Evolutionary conservation across 2,329 filamentous ascomycete genomes (phyloP), one percentile per base, ranked within the genome.

Genomic region (Coleophoma crateriformis): DNA sequence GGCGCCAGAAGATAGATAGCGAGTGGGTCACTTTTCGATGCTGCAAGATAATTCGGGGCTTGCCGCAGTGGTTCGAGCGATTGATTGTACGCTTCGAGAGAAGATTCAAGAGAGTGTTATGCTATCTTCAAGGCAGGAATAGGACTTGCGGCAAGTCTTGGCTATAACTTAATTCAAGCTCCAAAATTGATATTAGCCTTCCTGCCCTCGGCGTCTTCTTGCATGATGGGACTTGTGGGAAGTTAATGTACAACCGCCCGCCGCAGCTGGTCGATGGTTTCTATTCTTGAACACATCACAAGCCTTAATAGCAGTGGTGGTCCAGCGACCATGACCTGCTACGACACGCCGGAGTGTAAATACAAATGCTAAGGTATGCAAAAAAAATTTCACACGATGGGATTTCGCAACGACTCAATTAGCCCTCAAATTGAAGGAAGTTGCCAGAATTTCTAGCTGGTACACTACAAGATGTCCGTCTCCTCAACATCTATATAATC

Each of bases 1-100:
- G 33, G 70, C 79, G 53, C 82, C 83, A 41, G 85, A 88, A 60
- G 84, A 87, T 51, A 64, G 61, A 53, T 67, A 66, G 58, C 54
- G 53, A 52, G 34, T 42, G 50, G 45, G 45, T 50, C 52, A 35
- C 49, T 61, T 53, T 46, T 54, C 60, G 54, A 53, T 55, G 55
- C 61, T 63, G 60, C 61, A 61, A 54, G 57, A 63, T 62, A 64
- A 59, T 38, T 61, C 54, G 54, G 52, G 56, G 46, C 40, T 55
- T 54, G 48, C 45, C 39, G 50, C 41, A 27, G 17, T 44, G 27
- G 22, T 55, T 49, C 52, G 47, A 53, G 35, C 15, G 13, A 49
- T 54, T 33, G 54, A 58, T 56, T 58, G 57, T 56, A 57, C 54
- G 45, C 53, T 42, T 57, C 50, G 48, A 51, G 50, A 54, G 54